Base-by-base conservation (phyloP, 306 rosid genomes). In the Gleditsia sinensis region DNA sequence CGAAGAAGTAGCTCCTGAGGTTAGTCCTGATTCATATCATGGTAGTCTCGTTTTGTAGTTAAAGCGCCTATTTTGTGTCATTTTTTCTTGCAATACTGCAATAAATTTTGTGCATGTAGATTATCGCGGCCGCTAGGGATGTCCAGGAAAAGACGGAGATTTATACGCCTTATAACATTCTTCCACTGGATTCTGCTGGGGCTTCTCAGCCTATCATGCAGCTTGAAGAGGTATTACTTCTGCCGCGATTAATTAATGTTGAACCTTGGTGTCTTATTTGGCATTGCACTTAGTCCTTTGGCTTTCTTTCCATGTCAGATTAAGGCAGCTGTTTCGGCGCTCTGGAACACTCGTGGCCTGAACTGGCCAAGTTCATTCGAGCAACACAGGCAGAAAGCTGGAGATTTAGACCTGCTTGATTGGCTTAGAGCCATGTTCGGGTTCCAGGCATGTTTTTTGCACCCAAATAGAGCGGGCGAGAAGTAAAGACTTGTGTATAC, bases 1-100 rank as follows among this genome's bases (percentile, higher is more conserved):
- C 43, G 97, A 94, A 83, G 98, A 94, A 88, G 98, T 94, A 81
- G 89, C 99, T 76, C 99, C 99, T 16, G 99, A 94, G 99, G 99
- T 91, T 63, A 55, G 91, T 83, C 75, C 51, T 33, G 43, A 32
- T 78, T 67, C 40, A 66, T 28, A n/a, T 76, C 40, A 36, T 45
- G 56, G 78, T 49, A 42, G 56, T 36, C 67, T 51, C 67, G 56
- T 24, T 67, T 67, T 42, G 62, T 46, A n/a, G 40, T 39, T 36
- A 28, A 42, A 62, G 7, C 21, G 65, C 48, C 53, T 14, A 14
- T 36, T 56, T 63, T 67, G 19, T 27, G 5, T 23, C 56, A 3
- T 30, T 7, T 60, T 6, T 57, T 20, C 20, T 59, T 54, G 50
- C 76, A 57, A 51, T 65, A 49, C 45, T 36, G 14, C 19, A 59